Evolutionary conservation across 345 rosid species (phyloP), one percentile per base, ranked within the genome.

Genomic region (Raphanus raphanistrum): DNA sequence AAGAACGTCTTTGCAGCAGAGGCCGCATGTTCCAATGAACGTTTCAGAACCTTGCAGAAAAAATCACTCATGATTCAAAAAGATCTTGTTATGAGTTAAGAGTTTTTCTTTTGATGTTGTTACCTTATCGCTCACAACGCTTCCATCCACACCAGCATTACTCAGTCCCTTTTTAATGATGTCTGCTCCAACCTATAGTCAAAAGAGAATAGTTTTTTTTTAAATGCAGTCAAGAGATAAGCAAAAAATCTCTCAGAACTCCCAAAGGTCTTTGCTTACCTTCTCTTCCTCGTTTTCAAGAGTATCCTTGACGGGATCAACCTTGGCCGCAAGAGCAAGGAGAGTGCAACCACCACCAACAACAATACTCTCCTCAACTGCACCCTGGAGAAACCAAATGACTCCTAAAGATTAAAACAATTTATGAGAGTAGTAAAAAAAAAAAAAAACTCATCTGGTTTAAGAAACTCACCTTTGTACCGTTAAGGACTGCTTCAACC

Each of bases 1-100:
- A 95, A 83, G 86, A 95, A 95, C 0, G 96, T 91, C 81, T 90
- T 95, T 2, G 99, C 97, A 21, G 93, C 96, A 0, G 98, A 91
- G 29, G 96, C 84, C 0, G 99, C 98, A 79, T 96, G 99, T 86
- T 93, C 98, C 84, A 91, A 78, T 88, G 98, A 91, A 78, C 97
- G 91, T 84, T 98, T 89, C 10, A 92, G 93, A 79, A 90, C 98
- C 98, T 28, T 93, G 82, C 11, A 13, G n/a, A 29, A 52, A 36
- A 8, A 48, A 8, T 13, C 8, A n/a, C 70, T 3, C 52, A 12
- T 43, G 21, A 13, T 17, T 4, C 15, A 36, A 2, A 57, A 60
- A 72, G 63, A 59, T 45, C 26, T 4, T 73, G 7, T 28, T 12
- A 33, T 31, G 4, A 4, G 7, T 35, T 21, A 21, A 5, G 29